Base-by-base conservation (phyloP, 805 yeast species). In the Wickerhamiella vanderwaltii region DNA sequence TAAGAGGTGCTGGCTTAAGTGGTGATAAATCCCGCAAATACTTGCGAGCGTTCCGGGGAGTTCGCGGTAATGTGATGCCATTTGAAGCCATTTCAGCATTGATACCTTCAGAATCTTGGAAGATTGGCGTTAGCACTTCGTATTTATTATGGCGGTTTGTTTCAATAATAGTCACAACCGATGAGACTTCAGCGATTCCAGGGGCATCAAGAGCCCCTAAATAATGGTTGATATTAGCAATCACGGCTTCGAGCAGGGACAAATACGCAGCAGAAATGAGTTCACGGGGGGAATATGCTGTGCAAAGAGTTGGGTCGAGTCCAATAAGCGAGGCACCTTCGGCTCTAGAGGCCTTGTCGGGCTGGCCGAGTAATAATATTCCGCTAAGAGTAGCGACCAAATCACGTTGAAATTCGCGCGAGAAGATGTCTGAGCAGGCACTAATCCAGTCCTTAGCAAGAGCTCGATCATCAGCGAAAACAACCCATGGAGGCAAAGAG, bases 251-350 rank as follows among this genome's bases (percentile, higher is more conserved):
- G 22, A 64, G 47, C 5, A 64, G 54, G 1, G 63, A 47, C 2
- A 46, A 47, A 44, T 63, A 64, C 0, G 64, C 47, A 0, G 64
- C 57, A 1, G 51, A 43, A 20, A 64, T 54, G 23, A 64, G 54
- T 43, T 60, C 57, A 9, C 51, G 53, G 1, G 57, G 34, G 5
- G 58, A 46, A 29, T 56, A 51, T 20, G 48, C 44, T 5, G 52
- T 42, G 25, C 52, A 56, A 6, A 46, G 39, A 9, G 34, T 36
- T 2, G 61, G 63, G 34, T 60, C 60, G 9, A 64, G 53, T 18
- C 67, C 67, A 24, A 64, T 52, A 11, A 64, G 48, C 3, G 63
- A 51, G 0, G 68, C 67, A 17, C 68, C 68, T 22, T 62, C 67
- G n/a, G 63, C 61, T 1, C 54, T 44, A 31, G 51, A 52, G 6